Conservation (phyloP, 129 eudicot species). For the Flaveria robusta region DNA sequence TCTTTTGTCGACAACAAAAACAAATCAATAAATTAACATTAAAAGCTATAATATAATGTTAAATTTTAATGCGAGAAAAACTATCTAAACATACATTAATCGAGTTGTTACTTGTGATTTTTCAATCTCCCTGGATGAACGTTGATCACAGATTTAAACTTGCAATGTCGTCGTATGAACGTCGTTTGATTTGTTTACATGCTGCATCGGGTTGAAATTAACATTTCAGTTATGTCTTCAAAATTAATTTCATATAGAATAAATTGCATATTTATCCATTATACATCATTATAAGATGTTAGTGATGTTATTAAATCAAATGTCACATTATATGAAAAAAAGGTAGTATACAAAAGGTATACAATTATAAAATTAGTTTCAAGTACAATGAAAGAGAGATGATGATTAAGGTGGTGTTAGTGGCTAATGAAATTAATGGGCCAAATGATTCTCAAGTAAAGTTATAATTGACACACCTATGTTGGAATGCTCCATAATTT, state of each 20-base stretch:
- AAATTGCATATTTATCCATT: not conserved
- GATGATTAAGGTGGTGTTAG: slow-evolving; percentile 35
- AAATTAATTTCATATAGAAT: not conserved
- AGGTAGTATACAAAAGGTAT: not conserved
- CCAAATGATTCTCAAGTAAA: slow-evolving; percentile 27
- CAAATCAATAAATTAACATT: not conserved
- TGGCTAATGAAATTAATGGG: slow-evolving; percentile 33
- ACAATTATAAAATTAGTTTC: not conserved
- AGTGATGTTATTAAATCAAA: not conserved
- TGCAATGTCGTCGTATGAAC: too few species aligned
- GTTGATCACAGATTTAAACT: too few species aligned
- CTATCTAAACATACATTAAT: not conserved
- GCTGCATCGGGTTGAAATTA: too few species aligned
- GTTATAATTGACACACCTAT: slow-evolving; percentile 31
- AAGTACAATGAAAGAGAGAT: slow-evolving; percentile 31
- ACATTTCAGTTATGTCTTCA: not conserved
- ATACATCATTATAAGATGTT: not conserved
- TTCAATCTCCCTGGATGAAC: too few species aligned
- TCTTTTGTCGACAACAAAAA: not conserved
- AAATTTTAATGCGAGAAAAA: not conserved
- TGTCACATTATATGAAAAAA: not conserved
- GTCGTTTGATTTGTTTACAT: too few species aligned
- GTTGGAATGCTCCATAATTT: slow-evolving; percentile 32
- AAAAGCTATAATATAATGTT: not conserved
- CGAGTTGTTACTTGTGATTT: not conserved